Evolutionary conservation across 1,284 basidiomycete genomes (phyloP).

Genomic region (Apiotrichum gamsii): DNA sequence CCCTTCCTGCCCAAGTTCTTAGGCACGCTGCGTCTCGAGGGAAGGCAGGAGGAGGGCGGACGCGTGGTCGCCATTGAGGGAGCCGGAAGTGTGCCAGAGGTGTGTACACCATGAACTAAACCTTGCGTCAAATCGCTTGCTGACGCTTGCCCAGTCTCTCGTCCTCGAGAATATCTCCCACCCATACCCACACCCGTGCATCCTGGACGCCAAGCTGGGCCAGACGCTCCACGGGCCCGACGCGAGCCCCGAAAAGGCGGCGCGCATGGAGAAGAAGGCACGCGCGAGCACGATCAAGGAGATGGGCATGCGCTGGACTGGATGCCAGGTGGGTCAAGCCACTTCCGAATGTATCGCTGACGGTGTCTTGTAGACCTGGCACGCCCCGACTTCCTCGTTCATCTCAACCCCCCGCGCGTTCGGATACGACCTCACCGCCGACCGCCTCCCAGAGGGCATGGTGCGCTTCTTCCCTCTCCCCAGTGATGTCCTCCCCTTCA

Average conservation of each 20-base stretch:
- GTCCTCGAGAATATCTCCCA: conserved; percentile 79
- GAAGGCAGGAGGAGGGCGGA: conserved; percentile 50
- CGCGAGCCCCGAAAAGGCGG: conserved; percentile 68
- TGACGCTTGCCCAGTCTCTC: conserved; percentile 56
- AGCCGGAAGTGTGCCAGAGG: conserved; percentile 23
- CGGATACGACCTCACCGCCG: conserved; percentile 65
- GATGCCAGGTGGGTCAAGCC: conserved; percentile 65
- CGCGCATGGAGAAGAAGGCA: conserved; percentile 69
- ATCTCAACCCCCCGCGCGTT: conserved; percentile 68
- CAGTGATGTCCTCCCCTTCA: conserved; percentile 12
- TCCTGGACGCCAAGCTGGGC: conserved; percentile 88
- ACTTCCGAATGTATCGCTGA: conserved; percentile 1
- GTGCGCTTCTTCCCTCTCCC: conserved; percentile 67
- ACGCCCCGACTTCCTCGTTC: conserved; percentile 54
- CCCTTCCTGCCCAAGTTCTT: conserved; percentile 65
- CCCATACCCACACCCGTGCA: conserved; percentile 69
- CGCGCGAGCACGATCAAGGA: conserved; percentile 63
- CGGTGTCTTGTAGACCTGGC: conserved; percentile 66
- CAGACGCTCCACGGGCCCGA: conserved; percentile 61
- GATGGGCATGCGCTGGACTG: conserved; percentile 76
- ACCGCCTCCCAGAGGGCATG: conserved; percentile 67
- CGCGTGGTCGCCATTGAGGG: conserved; percentile 12
- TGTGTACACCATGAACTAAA: conserved; percentile 13
- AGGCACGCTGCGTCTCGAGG: conserved; percentile 66
- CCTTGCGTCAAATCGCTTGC: too few relatives aligned